Base-by-base conservation (phyloP, 495 filamentous ascomycete genomes). In the Glonium stellatum region DNA sequence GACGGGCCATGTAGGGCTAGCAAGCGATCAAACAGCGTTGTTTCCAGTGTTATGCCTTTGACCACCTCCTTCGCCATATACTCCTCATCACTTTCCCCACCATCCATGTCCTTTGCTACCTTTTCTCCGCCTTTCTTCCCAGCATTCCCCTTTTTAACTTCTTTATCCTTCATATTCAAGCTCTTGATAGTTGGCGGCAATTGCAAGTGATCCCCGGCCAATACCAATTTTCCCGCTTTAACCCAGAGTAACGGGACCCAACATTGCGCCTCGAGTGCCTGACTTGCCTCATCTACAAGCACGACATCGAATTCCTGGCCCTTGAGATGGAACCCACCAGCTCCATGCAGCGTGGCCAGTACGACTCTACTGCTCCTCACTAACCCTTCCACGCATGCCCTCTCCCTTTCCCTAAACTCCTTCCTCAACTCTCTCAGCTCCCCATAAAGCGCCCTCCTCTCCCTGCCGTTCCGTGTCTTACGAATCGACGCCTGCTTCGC, bases 221-320 rank as follows among this genome's bases (percentile, higher is more conserved):
- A 85, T 4, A 98, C 85, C 0, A 91, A 83, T 75, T 96, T 96
- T 54, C 81, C 84, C 1, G 90, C 89, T 9, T 78, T 63, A 36
- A 64, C 65, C 54, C 58, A 72, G 15, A 96, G 77, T 34, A 98
- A 72, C 13, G 95, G 84, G n/a, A 97, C 91, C 93, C 93, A 98
- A 72, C 92, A 97, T 71, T 97, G 93, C 0, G 95, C 90, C 71
- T 98, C 93, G 13, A 98, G 78, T 3, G 93, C 93, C 71, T 98
- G 93, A 69, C 88, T 93, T 0, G 90, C 93, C 75, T 98, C 93
- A 67, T 98, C 93, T 42, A 98, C 88, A 35, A 97, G 82, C 1
- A 97, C 89, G 4, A 96, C 88, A 70, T 99, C 93, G 64, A 99
- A 99, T 56, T 82, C 72, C 68, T 95, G 85, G 58, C 84, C 80